Conservation (phyloP, 306 rosid species). For the Fragaria nilgerrensis region DNA sequence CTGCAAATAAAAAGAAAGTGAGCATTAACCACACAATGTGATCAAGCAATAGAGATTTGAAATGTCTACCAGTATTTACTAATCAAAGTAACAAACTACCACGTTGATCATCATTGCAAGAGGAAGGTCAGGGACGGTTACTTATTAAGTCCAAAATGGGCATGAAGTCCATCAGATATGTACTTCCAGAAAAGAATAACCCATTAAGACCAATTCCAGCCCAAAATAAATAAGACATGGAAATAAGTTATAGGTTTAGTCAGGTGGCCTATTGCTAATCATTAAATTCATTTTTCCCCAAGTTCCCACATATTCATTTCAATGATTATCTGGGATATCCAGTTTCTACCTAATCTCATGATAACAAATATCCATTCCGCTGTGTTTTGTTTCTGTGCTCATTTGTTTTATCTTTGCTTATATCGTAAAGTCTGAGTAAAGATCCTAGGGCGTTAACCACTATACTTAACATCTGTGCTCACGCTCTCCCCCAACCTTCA, state of each 20-base stretch:
- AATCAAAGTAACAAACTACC: not conserved
- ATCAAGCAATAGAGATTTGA: not conserved
- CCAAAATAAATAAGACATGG: not conserved
- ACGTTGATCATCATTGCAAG: not conserved
- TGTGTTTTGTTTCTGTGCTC: too few species aligned
- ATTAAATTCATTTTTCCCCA: not conserved
- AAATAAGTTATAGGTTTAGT: not conserved
- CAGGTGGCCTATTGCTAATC: not conserved
- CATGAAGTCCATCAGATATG: not conserved
- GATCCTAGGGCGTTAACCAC: too few species aligned
- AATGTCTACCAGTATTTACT: not conserved
- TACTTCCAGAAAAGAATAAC: not conserved
- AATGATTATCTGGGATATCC: not conserved
- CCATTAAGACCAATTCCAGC: not conserved
- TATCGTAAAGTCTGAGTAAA: too few species aligned
- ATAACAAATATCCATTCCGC: not conserved
- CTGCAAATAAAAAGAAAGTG: conserved; percentile 31
- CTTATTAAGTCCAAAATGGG: not conserved
- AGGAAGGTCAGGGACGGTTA: not conserved
- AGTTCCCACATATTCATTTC: not conserved
- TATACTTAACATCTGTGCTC: conserved; percentile 1
- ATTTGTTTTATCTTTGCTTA: too few species aligned
- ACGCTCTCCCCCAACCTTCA: not conserved
- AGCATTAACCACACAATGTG: conserved; percentile 13
- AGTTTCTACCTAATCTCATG: not conserved